Base-by-base conservation (phyloP, 805 yeast genomes). In the Yamadazyma phyllophila region DNA sequence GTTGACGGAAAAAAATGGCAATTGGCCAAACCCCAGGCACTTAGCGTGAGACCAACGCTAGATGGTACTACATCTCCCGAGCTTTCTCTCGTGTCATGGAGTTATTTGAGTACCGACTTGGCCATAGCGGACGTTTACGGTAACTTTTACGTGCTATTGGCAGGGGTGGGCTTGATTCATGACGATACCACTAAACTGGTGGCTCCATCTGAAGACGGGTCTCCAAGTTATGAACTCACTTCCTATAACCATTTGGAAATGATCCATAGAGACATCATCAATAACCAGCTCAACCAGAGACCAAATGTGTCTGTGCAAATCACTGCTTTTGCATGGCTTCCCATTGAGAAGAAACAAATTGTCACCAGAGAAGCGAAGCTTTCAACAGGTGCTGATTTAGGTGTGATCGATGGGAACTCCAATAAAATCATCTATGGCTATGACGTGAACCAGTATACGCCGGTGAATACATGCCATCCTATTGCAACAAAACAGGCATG, bases 1-100 rank as follows among this genome's bases (percentile, higher is more conserved):
- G 63, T 79, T 11, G 84, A 88, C 60, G 97, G 97, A 1, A 72
- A 74, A 29, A 65, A 74, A 38, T 92, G 97, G 97, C 81, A 82
- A 53, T 69, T 90, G 49, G 87, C 90, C 1, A 67, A 73, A 7
- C 80, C 88, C 1, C 71, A 75, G 20, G 63, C 61, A 13, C 55
- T 66, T 30, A 55, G 56, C 15, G 53, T 67, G 16, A 62, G 63
- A 32, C 65, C 65, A 12, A 63, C 59, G 36, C 55, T 57, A 15
- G 57, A 53, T 38, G 38, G 41, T n/a, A 13, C 38, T 11, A 33
- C 33, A 7, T 14, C 43, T 3, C 73, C 73, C 36, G 67, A 63
- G 44, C 57, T 80, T 7, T 55, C 72, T 1, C 57, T 73, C 20
- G 76, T 88, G 5, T 68, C 76, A 33, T 94, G 97, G 90, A 83